Base-by-base conservation (phyloP, 2,329 filamentous ascomycete species). In the Pseudodiploospora longispora region DNA sequence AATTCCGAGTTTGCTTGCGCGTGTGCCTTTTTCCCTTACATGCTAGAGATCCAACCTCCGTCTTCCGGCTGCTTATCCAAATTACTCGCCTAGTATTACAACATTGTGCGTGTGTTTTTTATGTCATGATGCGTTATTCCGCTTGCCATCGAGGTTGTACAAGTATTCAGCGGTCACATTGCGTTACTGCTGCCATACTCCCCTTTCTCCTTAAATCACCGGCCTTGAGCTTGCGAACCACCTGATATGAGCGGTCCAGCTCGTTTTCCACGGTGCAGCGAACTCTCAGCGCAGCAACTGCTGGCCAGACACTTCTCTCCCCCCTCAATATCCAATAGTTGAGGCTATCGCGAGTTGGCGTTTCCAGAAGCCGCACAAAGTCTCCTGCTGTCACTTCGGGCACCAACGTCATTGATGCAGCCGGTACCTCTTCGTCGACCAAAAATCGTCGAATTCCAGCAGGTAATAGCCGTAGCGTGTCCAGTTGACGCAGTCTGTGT, bases 221-320 rank as follows among this genome's bases (percentile, higher is more conserved):
- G 1, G 75, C 74, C 56, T 77, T 78, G 30, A 77, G 62, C 49
- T 83, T 76, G 48, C 87, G 72, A 0, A 91, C 84, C 46, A 84
- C 70, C 62, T 94, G 86, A 62, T 95, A 96, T 0, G 87, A 85
- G 38, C 82, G 72, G 61, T 96, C 90, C 8, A 97, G 71, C 59
- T 95, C 89, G 44, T 89, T 83, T 63, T 97, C 91, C 6, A 97
- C 76, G 4, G 83, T 84, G 62, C 87, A 93, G 6, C 91, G 72
- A 6, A 95, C 82, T 54, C 84, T 83, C 49, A 97, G 65, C 10
- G 89, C 87, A 30, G 82, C 82, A 3, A 95, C 80, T 2, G 88
- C 87, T 1, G 90, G 91, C 90, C 91, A 97, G 0, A 95, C 88
- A 52, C 86, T 90, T 49, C 82, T 71, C 65, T 97, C 91, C 2